A percentile compares a stretch with the other conserved stretches of the same genome.
These are phyloP conservation scores for Stachybotrys echinatus DNA, from an alignment of 2,329 filamentous ascomycete species.

Conservation along the genomic window DNA sequence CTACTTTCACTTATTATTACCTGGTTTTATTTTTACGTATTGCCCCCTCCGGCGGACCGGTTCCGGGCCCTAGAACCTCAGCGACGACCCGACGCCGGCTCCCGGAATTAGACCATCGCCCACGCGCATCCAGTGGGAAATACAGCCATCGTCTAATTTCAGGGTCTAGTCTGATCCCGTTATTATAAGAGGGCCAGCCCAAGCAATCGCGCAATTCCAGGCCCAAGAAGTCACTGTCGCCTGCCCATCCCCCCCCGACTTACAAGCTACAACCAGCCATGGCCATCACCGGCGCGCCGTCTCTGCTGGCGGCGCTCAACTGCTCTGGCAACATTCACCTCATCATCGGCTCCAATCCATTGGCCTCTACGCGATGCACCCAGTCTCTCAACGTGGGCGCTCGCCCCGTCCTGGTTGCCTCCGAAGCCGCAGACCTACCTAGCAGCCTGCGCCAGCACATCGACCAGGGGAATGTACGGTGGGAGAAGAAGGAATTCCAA, in stretches of 20 bases:
- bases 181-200: not conserved
- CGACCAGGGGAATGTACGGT: constrained; percentile 60
- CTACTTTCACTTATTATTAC: no score
- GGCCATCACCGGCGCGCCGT: constrained; percentile 15
- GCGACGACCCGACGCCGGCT: no score
- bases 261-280: not conserved
- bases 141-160: not conserved
- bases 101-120: no score
- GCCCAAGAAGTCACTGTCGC: no score
- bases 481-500: constrained; percentile 61
- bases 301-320: constrained; percentile 69
- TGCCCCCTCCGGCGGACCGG: no score
- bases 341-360: constrained; percentile 77
- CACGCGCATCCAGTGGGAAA: no score
- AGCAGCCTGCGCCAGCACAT: constrained; percentile 57
- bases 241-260: not conserved
- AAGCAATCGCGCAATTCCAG: no score
- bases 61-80: no score
- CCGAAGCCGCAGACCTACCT: constrained; percentile 54
- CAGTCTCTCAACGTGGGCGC: constrained; percentile 81
- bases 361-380: constrained; percentile 78
- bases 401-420: constrained; percentile 70
- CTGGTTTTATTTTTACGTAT: no score
- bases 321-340: constrained; percentile 71
- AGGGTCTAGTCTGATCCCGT: not conserved